A percentile compares a stretch with the other conserved stretches of the same genome.
Evolutionary conservation across 495 filamentous ascomycete genomes (phyloP).

Genomic region (Sporormia fimetaria): DNA sequence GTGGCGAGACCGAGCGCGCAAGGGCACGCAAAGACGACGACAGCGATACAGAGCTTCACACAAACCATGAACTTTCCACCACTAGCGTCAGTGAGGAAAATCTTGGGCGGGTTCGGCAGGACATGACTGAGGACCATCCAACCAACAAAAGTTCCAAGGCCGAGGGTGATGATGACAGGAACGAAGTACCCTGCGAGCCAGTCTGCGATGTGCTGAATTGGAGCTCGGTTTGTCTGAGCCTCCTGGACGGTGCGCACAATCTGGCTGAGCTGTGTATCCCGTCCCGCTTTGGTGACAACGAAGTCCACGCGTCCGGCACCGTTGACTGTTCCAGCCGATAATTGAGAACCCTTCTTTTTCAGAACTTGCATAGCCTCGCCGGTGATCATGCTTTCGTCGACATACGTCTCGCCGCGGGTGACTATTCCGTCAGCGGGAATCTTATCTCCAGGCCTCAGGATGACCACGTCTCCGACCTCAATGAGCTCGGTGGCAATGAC

Average conservation of each 20-base stretch:
- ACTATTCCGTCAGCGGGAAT: conserved; percentile 88
- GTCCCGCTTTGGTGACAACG: conserved; percentile 80
- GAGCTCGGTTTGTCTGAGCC: conserved; percentile 86
- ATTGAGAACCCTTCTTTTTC: conserved; percentile 63
- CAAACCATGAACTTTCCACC: conserved; percentile 94
- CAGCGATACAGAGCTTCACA: conserved; percentile 92
- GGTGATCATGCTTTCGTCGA: conserved; percentile 98
- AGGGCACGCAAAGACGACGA: conserved; percentile 96
- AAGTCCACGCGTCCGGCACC: conserved; percentile 86
- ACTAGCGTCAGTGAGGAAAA: conserved; percentile 68
- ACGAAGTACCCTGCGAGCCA: conserved; percentile 90
- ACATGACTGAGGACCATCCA: conserved; percentile 96
- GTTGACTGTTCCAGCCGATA: conserved; percentile 97
- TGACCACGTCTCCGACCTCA: conserved; percentile 85
- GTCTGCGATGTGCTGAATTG: conserved; percentile 91
- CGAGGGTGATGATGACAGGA: conserved; percentile 73
- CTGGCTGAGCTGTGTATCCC: conserved; percentile 92
- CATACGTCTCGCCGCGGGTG: conserved; percentile 78
- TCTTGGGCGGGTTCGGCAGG: conserved; percentile 65
- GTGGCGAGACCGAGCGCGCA: conserved; percentile 91
- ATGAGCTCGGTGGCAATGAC: conserved; percentile 88
- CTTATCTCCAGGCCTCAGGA: conserved; percentile 90
- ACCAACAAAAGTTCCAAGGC: conserved; percentile 69
- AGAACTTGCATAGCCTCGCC: conserved; percentile 89
- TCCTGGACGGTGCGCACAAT: conserved; percentile 96